Base-by-base conservation (phyloP, 2,329 filamentous ascomycete genomes). In the Diplodia mutila region DNA sequence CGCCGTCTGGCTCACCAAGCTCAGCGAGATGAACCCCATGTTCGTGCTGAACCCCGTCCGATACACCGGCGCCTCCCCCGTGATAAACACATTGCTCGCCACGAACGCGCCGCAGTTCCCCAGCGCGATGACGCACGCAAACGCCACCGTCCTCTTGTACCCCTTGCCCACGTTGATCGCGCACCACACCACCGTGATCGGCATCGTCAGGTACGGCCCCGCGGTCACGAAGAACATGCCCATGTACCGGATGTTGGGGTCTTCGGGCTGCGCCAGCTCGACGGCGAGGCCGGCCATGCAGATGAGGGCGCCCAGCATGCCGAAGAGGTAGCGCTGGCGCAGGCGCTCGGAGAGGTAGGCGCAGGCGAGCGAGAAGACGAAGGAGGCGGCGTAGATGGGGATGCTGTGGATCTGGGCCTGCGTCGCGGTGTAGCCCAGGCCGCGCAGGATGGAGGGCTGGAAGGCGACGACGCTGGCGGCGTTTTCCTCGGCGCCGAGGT, bases 301-400 rank as follows among this genome's bases (percentile, higher is more conserved):
- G 61, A 88, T 77, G 25, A 77, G 69, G 59, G 83, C 81, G 11
- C 85, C 85, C 3, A 77, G 71, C 16, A 88, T 80, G 42, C 84
- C 84, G 77, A 88, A 89, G 12, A 78, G 77, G 69, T 84, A 88
- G 0, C 86, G 84, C 68, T 84, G 83, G 49, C 80, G 82, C 3
- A 84, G 74, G 0, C 80, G 75, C 70, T 89, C 86, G 1, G 85
- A 85, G 7, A 79, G 71, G 71, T 81, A 83, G 0, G 85, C 83
- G 29, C 79, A 80, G 12, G 74, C 70, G 5, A 82, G 69, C 8
- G 78, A 78, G 27, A 80, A 69, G n/a, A 79, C 77, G 12, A 76
- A 77, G 6, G 79, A 78, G 2, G 79, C 77, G 34, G 80, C 70
- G 61, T 77, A 80, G 39, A 80, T 74, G 9, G 80, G 80, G 34